Conservation (phyloP, 768 basidiomycete genomes). For the Boletus fagicola region DNA sequence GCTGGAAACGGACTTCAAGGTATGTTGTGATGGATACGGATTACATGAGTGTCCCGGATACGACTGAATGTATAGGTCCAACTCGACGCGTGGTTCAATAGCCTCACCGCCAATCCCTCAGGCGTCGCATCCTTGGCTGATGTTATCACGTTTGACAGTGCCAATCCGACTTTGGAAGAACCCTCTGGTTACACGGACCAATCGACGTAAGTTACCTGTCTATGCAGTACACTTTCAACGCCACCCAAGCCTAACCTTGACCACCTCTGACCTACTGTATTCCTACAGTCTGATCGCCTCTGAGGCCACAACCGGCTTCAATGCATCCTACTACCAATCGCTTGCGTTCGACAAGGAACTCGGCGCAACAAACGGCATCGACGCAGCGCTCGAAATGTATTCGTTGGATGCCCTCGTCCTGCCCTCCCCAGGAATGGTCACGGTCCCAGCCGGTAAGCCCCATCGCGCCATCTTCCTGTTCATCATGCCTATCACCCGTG, state of each 20-base stretch:
- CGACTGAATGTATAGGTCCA: conserved; percentile 40
- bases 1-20: conserved; percentile 59
- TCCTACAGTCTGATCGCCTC: conserved; percentile 21
- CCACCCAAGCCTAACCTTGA: neutral
- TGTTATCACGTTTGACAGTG: conserved; percentile 54
- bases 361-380: conserved; percentile 52
- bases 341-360: conserved; percentile 47
- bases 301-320: conserved; percentile 28
- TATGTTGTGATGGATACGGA: conserved; percentile 14
- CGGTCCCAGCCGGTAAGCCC: conserved; percentile 20
- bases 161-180: conserved; percentile 48
- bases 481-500: neutral
- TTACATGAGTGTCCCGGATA: neutral
- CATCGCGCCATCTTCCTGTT: neutral
- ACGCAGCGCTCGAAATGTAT: conserved; percentile 44
- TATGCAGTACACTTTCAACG: neutral
- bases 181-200: conserved; percentile 36
- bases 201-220: conserved; percentile 33
- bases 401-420: conserved; percentile 51
- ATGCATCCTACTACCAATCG: conserved; percentile 41
- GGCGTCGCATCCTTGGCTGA: conserved; percentile 59
- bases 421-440: conserved; percentile 33
- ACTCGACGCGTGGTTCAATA: conserved; percentile 47
- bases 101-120: conserved; percentile 51
- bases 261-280: neutral